Percentiles rank a stretch among this genome's conserved stretches.
Conservation (phyloP, 2,329 filamentous ascomycete genomes). For the Fusarium goolgardi region DNA sequence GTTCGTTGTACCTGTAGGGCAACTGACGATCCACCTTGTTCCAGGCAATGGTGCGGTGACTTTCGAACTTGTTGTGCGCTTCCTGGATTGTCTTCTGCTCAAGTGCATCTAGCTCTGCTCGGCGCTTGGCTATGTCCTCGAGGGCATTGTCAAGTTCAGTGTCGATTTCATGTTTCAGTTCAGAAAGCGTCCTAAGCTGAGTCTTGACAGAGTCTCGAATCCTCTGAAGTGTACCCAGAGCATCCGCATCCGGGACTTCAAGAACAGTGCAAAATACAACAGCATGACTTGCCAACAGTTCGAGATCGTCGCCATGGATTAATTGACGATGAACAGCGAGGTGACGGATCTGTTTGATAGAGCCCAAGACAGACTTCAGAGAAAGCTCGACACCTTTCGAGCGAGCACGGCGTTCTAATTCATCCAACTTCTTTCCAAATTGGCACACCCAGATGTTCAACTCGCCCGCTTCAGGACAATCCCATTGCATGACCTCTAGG, state of each 20-base stretch:
- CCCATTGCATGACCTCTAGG: neutral
- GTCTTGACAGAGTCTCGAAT: neutral
- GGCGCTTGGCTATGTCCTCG: neutral
- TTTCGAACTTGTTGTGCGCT: neutral
- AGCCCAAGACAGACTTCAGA: neutral
- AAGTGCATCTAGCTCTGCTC: neutral
- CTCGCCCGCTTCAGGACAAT: conserved; percentile 1
- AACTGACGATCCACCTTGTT: neutral
- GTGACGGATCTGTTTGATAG: neutral
- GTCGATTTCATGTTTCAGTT: neutral
- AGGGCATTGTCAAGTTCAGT: neutral
- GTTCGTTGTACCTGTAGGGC: neutral
- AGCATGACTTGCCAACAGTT: neutral
- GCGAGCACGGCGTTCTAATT: neutral
- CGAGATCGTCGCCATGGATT: neutral
- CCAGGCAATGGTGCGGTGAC: neutral
- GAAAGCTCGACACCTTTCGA: neutral
- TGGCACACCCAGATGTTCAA: neutral
- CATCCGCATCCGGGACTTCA: neutral
- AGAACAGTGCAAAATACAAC: neutral
- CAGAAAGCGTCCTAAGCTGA: neutral
- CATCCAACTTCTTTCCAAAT: neutral
- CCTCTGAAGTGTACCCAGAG: neutral
- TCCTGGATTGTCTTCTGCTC: neutral
- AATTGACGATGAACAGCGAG: neutral